A percentile compares a stretch with the other conserved stretches of the same genome.
Conservation (phyloP, 2,329 filamentous ascomycete species). For the Apiospora koreana region DNA sequence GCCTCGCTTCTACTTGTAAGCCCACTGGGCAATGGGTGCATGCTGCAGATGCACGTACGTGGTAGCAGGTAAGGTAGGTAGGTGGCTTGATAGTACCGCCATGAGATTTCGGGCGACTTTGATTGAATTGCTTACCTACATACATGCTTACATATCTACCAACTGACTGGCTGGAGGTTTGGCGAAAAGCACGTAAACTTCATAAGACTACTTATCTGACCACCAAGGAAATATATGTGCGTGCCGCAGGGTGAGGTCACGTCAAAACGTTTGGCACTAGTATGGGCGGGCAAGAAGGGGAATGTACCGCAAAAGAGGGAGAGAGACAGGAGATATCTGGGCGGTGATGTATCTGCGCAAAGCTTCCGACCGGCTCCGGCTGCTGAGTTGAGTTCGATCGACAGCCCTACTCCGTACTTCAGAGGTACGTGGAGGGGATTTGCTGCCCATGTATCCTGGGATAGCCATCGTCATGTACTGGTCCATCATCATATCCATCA, state of each 20-base stretch:
- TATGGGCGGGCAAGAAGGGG: not conserved
- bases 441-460: not conserved
- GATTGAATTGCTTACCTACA: not conserved
- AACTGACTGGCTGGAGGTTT: not conserved
- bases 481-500: not conserved
- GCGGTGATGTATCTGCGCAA: not conserved
- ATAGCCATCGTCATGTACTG: not conserved
- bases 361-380: not conserved
- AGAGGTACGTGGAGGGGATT: not conserved
- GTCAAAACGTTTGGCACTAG: not conserved
- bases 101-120: not conserved
- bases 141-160: not conserved
- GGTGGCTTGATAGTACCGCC: not conserved
- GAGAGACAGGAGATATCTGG: not conserved
- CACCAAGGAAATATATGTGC: not conserved
- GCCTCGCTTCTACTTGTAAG: slow-evolving; percentile 6
- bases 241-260: not conserved
- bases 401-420: not conserved
- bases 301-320: not conserved
- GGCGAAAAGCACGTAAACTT: not conserved
- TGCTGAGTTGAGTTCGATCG: slow-evolving; percentile 8
- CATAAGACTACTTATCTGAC: not conserved
- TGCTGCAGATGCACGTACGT: slow-evolving; percentile 5
- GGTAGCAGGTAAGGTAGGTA: not conserved
- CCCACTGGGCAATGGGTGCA: slow-evolving; percentile 5